Base-by-base conservation (phyloP, 2,329 filamentous ascomycete species). In the Hypoxylon sp. region DNA sequence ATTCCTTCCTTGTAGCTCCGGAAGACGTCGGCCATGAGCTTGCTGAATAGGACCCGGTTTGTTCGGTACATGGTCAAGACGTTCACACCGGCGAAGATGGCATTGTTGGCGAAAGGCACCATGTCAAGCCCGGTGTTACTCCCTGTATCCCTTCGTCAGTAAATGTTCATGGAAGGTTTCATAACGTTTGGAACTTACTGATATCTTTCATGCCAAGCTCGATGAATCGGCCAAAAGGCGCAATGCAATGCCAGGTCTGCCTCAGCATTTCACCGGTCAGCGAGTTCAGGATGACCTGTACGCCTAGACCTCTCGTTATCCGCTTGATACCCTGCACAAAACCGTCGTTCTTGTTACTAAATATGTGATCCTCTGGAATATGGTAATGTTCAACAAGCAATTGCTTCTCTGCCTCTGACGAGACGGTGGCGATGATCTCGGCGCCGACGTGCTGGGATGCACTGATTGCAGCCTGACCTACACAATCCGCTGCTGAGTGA, bases 211-310 rank as follows among this genome's bases (percentile, higher is more conserved):
- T 71, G 29, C 72, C 71, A 2, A 74, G 63, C 60, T 74, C 72
- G 54, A 74, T 66, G 64, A 74, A 74, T 19, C 72, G 71, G 29
- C 72, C 72, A 48, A 74, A 74, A 37, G 71, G 71, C 30, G 73
- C 73, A 48, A 74, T 73, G 56, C 71, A 74, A 58, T 74, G 72
- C 73, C 72, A 74, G n/a, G 73, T 73, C 61, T 73, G 70, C 47
- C 71, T 69, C 30, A 74, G 58, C 53, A 74, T 48, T 55, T 74
- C 72, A 11, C 73, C 73, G 0, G 71, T 73, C 8, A 74, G 64
- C 46, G 68, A 67, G 65, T 74, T 74, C 25, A 74, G 65, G 48
- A 74, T 66, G 1, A 71, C 73, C 11, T 74, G 65, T 23, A 73
- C 73, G 50, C 73, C 73, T 41, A 69, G 50, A 12, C 71, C 72